These are phyloP conservation scores for Solanum dulcamara DNA, from an alignment of 257 asterid genomes.

Conservation along the genomic window DNA sequence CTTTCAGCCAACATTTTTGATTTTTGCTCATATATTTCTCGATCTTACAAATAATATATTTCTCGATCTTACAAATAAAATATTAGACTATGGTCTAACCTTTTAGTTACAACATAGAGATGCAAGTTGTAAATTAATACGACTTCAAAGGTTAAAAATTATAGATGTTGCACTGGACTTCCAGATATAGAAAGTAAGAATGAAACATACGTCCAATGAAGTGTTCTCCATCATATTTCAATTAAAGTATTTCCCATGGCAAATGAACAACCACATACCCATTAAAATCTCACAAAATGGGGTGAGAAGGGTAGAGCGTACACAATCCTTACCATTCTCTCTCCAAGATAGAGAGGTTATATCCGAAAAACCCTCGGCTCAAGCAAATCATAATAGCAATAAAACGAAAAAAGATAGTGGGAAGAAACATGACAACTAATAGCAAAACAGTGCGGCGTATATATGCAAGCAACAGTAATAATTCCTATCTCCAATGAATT, in stretches of 20 bases:
- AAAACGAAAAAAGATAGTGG: too few relatives aligned
- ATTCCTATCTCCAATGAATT: background rate
- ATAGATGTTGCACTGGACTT: background rate
- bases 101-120: background rate
- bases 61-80: background rate
- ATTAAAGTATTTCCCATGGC: too few relatives aligned
- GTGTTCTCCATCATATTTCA: background rate
- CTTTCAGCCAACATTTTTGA: background rate
- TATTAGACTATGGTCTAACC: background rate
- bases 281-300: too few relatives aligned
- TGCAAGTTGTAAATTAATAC: background rate
- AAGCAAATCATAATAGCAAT: background rate
- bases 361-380: accelerated
- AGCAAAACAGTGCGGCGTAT: background rate
- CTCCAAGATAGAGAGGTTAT: accelerated
- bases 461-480: background rate
- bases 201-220: background rate
- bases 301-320: too few relatives aligned
- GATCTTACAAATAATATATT: background rate
- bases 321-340: background rate
- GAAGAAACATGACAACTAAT: background rate
- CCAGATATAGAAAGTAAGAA: background rate
- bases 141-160: background rate
- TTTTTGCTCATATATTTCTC: background rate
- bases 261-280: too few relatives aligned